phyloP scores from a whole-genome alignment of 768 basidiomycete genomes.

The Clathrus columnatus region DNA sequence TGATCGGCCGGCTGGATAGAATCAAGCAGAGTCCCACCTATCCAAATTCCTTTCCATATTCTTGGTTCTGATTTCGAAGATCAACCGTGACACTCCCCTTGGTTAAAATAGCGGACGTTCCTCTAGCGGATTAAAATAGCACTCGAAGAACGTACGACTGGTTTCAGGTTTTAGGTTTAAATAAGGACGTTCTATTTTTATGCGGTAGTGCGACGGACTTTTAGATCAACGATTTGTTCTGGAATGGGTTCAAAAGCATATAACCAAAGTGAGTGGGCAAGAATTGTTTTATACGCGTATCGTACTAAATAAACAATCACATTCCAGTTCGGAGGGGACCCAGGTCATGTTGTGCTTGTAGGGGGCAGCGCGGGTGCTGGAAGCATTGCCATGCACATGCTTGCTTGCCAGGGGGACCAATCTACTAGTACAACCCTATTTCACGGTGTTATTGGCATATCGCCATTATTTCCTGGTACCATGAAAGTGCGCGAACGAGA shows the following conservation, averaged over 20 bases:
- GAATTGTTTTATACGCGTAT: neutral
- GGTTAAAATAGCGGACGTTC: too few relatives aligned
- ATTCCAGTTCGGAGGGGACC: slow-evolving; percentile 14
- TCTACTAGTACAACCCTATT: slow-evolving; percentile 11
- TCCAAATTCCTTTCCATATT: too few relatives aligned
- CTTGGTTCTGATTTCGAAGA: too few relatives aligned
- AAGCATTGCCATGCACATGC: slow-evolving; percentile 12
- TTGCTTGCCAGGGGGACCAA: slow-evolving; percentile 7
- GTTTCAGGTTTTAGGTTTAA: too few relatives aligned
- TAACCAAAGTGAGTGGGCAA: slow-evolving; percentile 22
- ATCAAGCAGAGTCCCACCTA: too few relatives aligned
- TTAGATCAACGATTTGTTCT: slow-evolving; percentile 34
- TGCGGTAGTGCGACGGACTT: slow-evolving; percentile 30
- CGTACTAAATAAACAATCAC: neutral
- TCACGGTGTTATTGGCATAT: slow-evolving; percentile 5
- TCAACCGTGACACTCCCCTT: too few relatives aligned
- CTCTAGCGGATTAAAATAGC: too few relatives aligned
- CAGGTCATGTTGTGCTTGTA: slow-evolving; percentile 13
- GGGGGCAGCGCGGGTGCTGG: slow-evolving; percentile 13
- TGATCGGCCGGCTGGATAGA: too few relatives aligned
- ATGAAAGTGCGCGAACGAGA: slow-evolving; percentile 5
- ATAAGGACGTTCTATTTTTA: too few relatives aligned
- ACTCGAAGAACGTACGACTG: too few relatives aligned
- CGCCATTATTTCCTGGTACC: slow-evolving; percentile 9
- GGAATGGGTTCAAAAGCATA: slow-evolving; percentile 34